These are phyloP conservation scores for Theileria orientalis DNA, from an alignment of 169 alveolate species.

Conservation along the genomic window DNA sequence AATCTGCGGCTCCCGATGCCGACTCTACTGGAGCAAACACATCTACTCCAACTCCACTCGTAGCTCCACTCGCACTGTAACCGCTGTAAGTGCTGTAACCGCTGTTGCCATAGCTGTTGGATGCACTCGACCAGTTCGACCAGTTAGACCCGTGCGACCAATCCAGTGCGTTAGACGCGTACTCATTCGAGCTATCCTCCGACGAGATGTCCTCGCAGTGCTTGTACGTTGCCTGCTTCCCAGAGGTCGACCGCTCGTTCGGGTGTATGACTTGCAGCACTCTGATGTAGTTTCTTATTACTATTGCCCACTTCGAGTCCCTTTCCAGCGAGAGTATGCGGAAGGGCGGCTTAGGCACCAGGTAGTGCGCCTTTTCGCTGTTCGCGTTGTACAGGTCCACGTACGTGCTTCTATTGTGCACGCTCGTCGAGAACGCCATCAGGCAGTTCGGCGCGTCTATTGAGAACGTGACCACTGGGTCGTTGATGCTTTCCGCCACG, in stretches of 20 bases:
- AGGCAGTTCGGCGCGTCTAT: slow-evolving; percentile 16
- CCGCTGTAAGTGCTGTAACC: neutral
- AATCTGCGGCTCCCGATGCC: no score
- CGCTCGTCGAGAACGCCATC: neutral
- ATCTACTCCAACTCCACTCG: no score
- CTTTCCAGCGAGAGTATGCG: slow-evolving; percentile 27
- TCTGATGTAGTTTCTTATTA: slow-evolving; percentile 49
- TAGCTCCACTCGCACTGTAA: no score
- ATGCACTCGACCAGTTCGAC: no score
- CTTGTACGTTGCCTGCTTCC: no score
- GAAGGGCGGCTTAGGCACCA: slow-evolving; percentile 53
- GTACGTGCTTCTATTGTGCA: slow-evolving; percentile 6
- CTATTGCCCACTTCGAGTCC: slow-evolving; percentile 54
- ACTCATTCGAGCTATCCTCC: no score
- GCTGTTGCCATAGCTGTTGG: neutral
- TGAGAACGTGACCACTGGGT: slow-evolving; percentile 4
- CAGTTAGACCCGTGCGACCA: no score
- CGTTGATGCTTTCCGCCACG: neutral
- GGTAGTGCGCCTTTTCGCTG: slow-evolving; percentile 1
- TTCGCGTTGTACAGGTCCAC: neutral
- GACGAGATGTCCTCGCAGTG: no score
- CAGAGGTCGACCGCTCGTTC: neutral
- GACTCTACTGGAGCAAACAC: no score
- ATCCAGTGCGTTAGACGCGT: no score
- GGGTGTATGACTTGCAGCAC: slow-evolving; percentile 7